Base-by-base conservation (phyloP, 768 basidiomycete species). In the Trametes elegans region DNA sequence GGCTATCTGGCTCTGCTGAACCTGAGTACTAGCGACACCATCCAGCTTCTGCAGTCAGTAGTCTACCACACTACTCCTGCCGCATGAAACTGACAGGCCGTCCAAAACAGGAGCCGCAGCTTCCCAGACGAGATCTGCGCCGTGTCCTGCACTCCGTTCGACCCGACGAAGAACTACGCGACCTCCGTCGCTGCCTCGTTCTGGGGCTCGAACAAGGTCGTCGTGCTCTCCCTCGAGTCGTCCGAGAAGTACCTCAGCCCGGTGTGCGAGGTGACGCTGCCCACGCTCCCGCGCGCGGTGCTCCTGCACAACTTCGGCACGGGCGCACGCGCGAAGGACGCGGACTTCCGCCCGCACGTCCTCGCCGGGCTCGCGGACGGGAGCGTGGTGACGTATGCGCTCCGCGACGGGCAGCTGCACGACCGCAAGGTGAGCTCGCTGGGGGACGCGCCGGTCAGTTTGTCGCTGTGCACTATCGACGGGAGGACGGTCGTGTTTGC, bases 331-430 rank as follows among this genome's bases (percentile, higher is more conserved):
- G 68, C 24, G 68, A 74, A 65, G 67, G 63, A 60, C 38, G 59
- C 36, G 59, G 77, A 68, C 61, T 73, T 52, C 70, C 77, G 65
- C 62, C 82, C 73, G 1, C 80, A 86, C 57, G 73, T 95, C 8
- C 73, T 96, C 27, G 81, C 81, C 16, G 93, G 93, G 3, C 74
- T 93, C 9, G 82, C 78, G 3, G 83, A 96, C 65, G 93, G 93
- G 2, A 82, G 82, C 14, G 73, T 93, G 24, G 79, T 81, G 4
- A 74, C 80, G 10, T 83, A 85, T 68, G 66, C 65, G 50, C 75
- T 79, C 39, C 63, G 63, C 14, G 59, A 66, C 11, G 58, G 57
- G 13, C 54, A 59, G 57, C 52, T 80, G 7, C 66, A 65, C 24
- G 81, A 85, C 48, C 72, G 75, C 64, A 91, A 85, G 63, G 63